Percentiles rank a stretch among this genome's conserved stretches.
phyloP scores from a whole-genome alignment of 208 protist species.

The Crithidia brevicula region DNA sequence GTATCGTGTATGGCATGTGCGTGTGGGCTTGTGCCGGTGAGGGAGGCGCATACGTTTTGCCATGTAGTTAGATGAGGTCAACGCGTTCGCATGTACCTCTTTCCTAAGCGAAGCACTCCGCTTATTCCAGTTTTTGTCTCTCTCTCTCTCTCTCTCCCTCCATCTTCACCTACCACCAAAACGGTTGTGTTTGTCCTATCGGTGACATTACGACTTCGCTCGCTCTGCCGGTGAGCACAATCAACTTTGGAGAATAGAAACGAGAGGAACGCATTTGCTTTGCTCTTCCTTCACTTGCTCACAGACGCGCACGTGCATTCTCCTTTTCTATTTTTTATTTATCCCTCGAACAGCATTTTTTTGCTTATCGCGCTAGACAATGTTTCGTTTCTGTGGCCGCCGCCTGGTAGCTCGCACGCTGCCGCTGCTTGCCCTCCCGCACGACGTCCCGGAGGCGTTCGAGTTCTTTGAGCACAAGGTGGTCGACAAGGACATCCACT shows the following conservation, averaged over 20 bases:
- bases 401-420: constrained; percentile 68
- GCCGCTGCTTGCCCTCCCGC: constrained; percentile 44
- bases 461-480: constrained; percentile 88
- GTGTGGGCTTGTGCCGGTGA: too few species aligned
- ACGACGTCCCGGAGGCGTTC: constrained; percentile 82
- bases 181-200: too few species aligned
- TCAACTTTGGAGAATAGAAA: constrained; percentile 2
- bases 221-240: constrained; percentile 17
- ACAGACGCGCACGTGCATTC: neutral
- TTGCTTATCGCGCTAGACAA: constrained; percentile 31
- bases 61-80: too few species aligned
- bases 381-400: constrained; percentile 79
- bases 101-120: too few species aligned
- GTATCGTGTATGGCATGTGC: too few species aligned
- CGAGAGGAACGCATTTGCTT: constrained; percentile 21
- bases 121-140: neutral
- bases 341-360: neutral
- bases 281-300: neutral
- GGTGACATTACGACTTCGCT: constrained; percentile 29
- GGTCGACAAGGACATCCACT: constrained; percentile 86
- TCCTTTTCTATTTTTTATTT: neutral
- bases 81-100: too few species aligned
- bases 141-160: neutral
- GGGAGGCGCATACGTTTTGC: too few species aligned
- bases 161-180: constrained; percentile 26